Conservation (phyloP, 2,329 filamentous ascomycete species). For the Colletotrichum phormii region DNA sequence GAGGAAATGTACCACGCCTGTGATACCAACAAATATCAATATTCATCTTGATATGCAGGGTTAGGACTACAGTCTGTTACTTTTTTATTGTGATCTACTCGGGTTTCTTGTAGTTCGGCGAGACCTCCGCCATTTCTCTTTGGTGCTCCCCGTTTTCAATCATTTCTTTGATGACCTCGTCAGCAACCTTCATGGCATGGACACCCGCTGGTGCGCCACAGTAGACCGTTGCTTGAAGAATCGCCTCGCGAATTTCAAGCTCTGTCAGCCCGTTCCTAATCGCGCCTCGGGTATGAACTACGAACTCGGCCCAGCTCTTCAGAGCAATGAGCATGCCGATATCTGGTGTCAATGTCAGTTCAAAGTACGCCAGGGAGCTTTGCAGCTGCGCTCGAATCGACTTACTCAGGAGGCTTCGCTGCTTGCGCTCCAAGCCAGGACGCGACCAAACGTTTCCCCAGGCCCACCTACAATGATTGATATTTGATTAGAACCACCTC, state of each 20-base stretch:
- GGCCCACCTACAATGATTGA: slow-evolving; percentile 46
- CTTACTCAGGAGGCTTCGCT: slow-evolving; percentile 64
- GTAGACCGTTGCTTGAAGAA: slow-evolving; percentile 56
- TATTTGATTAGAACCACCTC: neutral
- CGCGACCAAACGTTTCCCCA: slow-evolving; percentile 74
- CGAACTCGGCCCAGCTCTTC: slow-evolving; percentile 69
- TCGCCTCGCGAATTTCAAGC: slow-evolving; percentile 64
- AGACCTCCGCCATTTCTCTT: slow-evolving; percentile 36
- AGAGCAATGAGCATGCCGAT: slow-evolving; percentile 73
- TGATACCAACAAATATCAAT: no score
- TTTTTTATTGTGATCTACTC: neutral
- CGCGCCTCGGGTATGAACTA: slow-evolving; percentile 70
- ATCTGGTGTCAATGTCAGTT: slow-evolving; percentile 44
- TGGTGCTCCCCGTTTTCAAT: slow-evolving; percentile 41
- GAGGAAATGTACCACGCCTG: no score
- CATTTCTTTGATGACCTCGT: slow-evolving; percentile 43
- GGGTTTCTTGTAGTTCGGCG: slow-evolving; percentile 10
- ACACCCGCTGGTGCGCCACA: slow-evolving; percentile 54
- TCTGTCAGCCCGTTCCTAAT: slow-evolving; percentile 71
- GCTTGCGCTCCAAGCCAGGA: slow-evolving; percentile 69
- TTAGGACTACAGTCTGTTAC: neutral
- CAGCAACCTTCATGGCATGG: slow-evolving; percentile 47
- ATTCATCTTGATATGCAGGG: neutral
- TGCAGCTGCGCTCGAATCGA: neutral
- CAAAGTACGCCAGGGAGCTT: neutral